Percentiles rank a stretch among this genome's conserved stretches.
Evolutionary conservation across 75 land plant species (phyloP).

Genomic region (Ceratopteris richardii): DNA sequence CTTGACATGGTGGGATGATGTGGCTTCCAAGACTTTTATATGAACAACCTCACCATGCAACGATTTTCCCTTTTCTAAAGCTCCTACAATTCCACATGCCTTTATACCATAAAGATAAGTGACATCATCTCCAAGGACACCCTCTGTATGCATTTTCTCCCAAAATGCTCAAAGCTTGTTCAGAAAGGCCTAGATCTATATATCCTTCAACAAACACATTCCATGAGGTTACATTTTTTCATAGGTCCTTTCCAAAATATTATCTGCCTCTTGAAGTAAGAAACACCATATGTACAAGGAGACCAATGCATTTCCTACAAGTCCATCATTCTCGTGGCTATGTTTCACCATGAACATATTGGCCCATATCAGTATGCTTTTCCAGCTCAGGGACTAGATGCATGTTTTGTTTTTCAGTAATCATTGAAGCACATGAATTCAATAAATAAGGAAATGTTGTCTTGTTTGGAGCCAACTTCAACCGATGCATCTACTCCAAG

Average conservation of each 20-base stretch:
- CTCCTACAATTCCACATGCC: neutral
- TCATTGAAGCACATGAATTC: slow-evolving; percentile 6
- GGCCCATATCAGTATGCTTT: slow-evolving; percentile 13
- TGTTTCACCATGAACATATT: slow-evolving; percentile 15
- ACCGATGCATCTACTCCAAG: slow-evolving; percentile 12
- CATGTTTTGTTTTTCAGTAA: no score
- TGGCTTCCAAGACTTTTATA: neutral
- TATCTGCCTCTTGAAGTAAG: slow-evolving; percentile 13
- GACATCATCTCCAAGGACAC: neutral
- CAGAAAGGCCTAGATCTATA: slow-evolving; percentile 2
- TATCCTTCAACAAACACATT: slow-evolving; percentile 26
- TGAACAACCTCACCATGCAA: neutral
- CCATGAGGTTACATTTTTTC: slow-evolving; percentile 19
- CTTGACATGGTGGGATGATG: neutral
- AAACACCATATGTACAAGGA: slow-evolving; percentile 22
- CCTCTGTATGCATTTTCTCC: neutral
- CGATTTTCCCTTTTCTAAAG: neutral
- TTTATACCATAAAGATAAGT: neutral
- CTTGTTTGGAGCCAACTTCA: slow-evolving; percentile 18
- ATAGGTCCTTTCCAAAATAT: slow-evolving; percentile 12
- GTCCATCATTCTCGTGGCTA: slow-evolving; percentile 6
- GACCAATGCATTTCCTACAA: slow-evolving; percentile 15
- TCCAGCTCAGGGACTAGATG: neutral
- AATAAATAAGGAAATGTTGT: slow-evolving; percentile 17
- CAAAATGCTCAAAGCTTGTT: slow-evolving; percentile 2